Percentiles rank a stretch among this genome's conserved stretches.
Evolutionary conservation across 2,329 filamentous ascomycete genomes (phyloP).

Genomic region (Arthroderma sp.): DNA sequence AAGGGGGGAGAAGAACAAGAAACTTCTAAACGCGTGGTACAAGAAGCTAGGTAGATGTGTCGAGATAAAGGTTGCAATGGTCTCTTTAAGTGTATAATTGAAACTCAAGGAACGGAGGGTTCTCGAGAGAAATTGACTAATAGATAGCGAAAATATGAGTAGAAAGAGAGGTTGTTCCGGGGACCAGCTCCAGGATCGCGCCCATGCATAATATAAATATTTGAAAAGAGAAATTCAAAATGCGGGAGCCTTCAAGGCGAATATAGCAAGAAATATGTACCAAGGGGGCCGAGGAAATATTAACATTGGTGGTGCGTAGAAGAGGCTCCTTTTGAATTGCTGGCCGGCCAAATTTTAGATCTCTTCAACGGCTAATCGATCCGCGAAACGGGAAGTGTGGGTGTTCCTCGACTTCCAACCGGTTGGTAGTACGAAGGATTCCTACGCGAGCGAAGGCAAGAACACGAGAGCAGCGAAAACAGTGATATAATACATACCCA

Average conservation of each 20-base stretch:
- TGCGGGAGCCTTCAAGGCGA: too few relatives aligned
- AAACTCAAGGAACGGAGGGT: slow-evolving; percentile 1
- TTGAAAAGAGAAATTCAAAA: too few relatives aligned
- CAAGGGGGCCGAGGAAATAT: too few relatives aligned
- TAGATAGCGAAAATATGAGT: neutral
- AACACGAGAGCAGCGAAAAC: slow-evolving; percentile 20
- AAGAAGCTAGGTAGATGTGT: neutral
- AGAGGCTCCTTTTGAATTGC: too few relatives aligned
- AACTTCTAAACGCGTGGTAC: too few relatives aligned
- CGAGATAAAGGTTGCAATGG: neutral
- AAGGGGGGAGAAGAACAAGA: too few relatives aligned
- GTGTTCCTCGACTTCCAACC: slow-evolving; percentile 9
- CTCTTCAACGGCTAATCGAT: slow-evolving; percentile 17
- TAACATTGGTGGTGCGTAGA: too few relatives aligned
- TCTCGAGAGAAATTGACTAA: neutral
- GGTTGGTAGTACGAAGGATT: slow-evolving; percentile 14
- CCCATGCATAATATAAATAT: too few relatives aligned
- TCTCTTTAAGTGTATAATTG: neutral
- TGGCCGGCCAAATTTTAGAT: too few relatives aligned
- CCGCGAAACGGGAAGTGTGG: slow-evolving; percentile 20
- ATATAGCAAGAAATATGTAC: too few relatives aligned
- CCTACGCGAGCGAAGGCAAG: slow-evolving; percentile 16
- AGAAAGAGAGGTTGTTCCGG: too few relatives aligned
- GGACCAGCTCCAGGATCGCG: too few relatives aligned
- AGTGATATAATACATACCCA: slow-evolving; percentile 48